These are phyloP conservation scores for Aureobasidium sp. DNA, from an alignment of 2,329 filamentous ascomycete species.

Conservation along the genomic window DNA sequence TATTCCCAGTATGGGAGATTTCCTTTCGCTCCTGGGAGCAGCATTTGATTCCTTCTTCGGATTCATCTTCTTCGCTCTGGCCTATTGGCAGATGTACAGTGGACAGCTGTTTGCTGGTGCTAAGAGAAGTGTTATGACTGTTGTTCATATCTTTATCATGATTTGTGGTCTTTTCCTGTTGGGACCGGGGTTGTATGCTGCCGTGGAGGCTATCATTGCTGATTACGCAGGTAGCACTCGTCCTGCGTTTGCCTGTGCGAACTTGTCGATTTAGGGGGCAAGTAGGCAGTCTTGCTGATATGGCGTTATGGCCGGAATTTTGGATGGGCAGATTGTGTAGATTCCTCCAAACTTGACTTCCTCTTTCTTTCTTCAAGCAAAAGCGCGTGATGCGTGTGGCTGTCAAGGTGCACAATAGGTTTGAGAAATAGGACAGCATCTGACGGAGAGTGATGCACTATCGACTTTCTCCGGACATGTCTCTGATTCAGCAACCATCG, in stretches of 20 bases:
- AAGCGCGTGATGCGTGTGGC: too few species aligned
- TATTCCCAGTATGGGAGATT: conserved; percentile 74
- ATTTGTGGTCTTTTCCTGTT: conserved; percentile 53
- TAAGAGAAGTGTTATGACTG: conserved; percentile 44
- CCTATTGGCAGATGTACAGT: conserved; percentile 80
- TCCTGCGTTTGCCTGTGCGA: conserved; percentile 57
- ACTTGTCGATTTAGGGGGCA: conserved; percentile 48
- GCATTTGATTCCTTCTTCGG: conserved; percentile 95
- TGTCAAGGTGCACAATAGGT: too few species aligned
- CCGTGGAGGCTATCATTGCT: conserved; percentile 57
- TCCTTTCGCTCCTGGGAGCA: conserved; percentile 80
- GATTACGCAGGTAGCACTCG: conserved; percentile 51
- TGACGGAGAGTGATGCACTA: too few species aligned
- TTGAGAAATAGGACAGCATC: too few species aligned
- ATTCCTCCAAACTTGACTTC: background rate
- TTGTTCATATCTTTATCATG: conserved; percentile 53
- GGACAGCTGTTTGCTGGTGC: too few species aligned
- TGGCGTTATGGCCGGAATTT: background rate
- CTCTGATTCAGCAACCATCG: too few species aligned
- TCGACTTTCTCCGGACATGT: too few species aligned
- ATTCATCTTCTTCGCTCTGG: conserved; percentile 94
- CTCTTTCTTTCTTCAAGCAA: too few species aligned
- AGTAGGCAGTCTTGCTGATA: background rate
- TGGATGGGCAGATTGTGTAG: background rate
- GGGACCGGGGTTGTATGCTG: conserved; percentile 59